Evolutionary conservation across 257 asterid genomes (phyloP).

Genomic region (Eustoma russellianum): DNA sequence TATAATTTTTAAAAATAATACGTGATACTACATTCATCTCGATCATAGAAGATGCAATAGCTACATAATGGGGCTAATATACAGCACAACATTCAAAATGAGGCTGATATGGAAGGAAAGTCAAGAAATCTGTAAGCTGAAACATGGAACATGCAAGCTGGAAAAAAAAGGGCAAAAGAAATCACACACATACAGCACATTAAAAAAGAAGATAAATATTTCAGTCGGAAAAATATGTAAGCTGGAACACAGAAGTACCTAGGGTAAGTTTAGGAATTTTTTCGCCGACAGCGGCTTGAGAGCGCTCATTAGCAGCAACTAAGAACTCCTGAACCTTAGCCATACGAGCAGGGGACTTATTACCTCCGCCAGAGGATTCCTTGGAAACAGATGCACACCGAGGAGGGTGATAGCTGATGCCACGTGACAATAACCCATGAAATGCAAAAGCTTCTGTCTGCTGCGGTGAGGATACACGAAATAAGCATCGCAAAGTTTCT

Average conservation of each 20-base stretch:
- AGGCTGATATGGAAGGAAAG: not conserved
- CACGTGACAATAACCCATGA: constrained; percentile 7
- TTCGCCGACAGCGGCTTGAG: constrained; percentile 54
- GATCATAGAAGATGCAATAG: no score
- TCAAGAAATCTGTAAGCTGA: not conserved
- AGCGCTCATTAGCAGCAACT: constrained; percentile 69
- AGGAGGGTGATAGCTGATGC: constrained; percentile 18
- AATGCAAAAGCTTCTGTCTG: constrained; percentile 6
- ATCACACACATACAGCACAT: no score
- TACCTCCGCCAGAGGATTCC: constrained; percentile 34
- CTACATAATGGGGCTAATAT: no score
- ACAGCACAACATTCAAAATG: not conserved
- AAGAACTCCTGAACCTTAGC: constrained; percentile 68
- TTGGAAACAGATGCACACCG: constrained; percentile 33
- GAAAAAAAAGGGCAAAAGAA: not conserved
- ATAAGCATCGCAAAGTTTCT: constrained; percentile 13
- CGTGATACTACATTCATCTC: no score
- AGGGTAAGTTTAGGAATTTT: constrained; percentile 66
- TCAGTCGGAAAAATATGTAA: not conserved
- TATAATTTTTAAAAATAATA: no score
- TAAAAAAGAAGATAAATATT: not conserved
- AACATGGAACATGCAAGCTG: not conserved
- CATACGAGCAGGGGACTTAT: constrained; percentile 59
- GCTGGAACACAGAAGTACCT: constrained; percentile 28
- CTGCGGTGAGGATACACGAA: constrained; percentile 15